Percentiles rank a stretch among this genome's conserved stretches.
These are phyloP conservation scores for Leptographium radiaticola DNA, from an alignment of 2,329 filamentous ascomycete species.

Conservation along the genomic window DNA sequence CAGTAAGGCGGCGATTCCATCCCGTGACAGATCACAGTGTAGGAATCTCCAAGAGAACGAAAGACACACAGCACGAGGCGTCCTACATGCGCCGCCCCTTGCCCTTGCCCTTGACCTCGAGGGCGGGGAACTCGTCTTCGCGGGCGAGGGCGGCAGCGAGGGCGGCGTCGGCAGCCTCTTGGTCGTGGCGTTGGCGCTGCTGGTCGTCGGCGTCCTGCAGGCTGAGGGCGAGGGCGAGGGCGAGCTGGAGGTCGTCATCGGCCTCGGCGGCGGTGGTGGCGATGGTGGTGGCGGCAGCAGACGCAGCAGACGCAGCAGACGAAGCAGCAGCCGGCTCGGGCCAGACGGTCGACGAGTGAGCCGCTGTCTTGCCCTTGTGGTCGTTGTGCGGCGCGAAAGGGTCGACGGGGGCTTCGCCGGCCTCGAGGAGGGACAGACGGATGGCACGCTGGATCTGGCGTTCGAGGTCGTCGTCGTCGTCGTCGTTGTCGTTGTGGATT, in stretches of 20 bases:
- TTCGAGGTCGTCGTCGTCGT: constrained; percentile 37
- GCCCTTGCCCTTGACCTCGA: constrained; percentile 21
- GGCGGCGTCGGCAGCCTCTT: constrained; percentile 8
- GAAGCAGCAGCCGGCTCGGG: background rate
- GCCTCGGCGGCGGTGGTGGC: constrained; percentile 12
- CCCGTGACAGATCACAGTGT: too few relatives aligned
- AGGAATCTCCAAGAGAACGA: too few relatives aligned
- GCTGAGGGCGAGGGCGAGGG: constrained; percentile 45
- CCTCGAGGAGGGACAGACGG: constrained; percentile 46
- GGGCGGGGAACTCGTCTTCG: constrained; percentile 17
- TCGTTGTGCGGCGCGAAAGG: background rate
- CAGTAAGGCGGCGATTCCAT: too few relatives aligned
- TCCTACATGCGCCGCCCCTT: constrained; percentile 5
- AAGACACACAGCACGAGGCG: too few relatives aligned
- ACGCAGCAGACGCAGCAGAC: background rate
- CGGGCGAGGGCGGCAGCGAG: constrained; percentile 13
- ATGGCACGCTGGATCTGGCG: constrained; percentile 50
- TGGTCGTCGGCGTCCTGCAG: constrained; percentile 38
- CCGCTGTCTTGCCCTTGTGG: background rate
- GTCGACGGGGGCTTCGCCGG: constrained; percentile 31
- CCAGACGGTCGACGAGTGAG: constrained; percentile 1
- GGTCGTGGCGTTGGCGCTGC: constrained; percentile 1
- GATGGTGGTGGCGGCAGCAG: background rate
- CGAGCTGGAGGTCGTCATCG: constrained; percentile 47
- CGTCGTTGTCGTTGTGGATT: too few relatives aligned